Conservation (phyloP, 2,329 filamentous ascomycete species). For the Fonsecaea multimorphosa region DNA sequence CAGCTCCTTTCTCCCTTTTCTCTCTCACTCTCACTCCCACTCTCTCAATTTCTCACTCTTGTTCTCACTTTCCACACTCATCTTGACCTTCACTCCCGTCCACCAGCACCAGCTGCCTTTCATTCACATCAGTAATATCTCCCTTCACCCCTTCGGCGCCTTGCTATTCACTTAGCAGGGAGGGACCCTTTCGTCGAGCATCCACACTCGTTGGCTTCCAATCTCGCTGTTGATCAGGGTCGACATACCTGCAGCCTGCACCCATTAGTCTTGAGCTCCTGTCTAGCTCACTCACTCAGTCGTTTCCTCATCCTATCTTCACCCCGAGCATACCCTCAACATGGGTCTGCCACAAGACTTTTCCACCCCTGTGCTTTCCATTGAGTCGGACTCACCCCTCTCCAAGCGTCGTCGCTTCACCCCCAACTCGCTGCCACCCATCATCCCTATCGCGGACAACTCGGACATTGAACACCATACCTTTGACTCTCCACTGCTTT, state of each 20-base stretch:
- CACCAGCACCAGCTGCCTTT: background rate
- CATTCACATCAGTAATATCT: background rate
- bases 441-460: constrained; percentile 35
- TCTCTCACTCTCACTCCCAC: constrained; percentile 10
- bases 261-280: background rate
- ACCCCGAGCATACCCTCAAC: background rate
- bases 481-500: constrained; percentile 44
- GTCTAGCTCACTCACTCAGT: constrained; percentile 4
- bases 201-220: background rate
- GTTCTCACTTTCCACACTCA: constrained; percentile 13
- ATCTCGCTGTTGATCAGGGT: constrained; percentile 37
- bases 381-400: constrained; percentile 34
- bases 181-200: background rate
- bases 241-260: background rate
- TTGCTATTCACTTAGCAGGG: constrained; percentile 38
- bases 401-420: constrained; percentile 54
- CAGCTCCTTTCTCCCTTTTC: constrained; percentile 12
- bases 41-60: constrained; percentile 3
- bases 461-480: constrained; percentile 36
- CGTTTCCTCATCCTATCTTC: constrained; percentile 3
- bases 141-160: constrained; percentile 13
- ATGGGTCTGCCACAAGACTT: constrained; percentile 33
- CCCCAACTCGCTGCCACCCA: constrained; percentile 46
- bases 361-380: constrained; percentile 17
- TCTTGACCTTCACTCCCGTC: constrained; percentile 4